A percentile compares a stretch with the other conserved stretches of the same genome.
Conservation (phyloP, 139 green algal species). For the Bryopsis sp. region DNA sequence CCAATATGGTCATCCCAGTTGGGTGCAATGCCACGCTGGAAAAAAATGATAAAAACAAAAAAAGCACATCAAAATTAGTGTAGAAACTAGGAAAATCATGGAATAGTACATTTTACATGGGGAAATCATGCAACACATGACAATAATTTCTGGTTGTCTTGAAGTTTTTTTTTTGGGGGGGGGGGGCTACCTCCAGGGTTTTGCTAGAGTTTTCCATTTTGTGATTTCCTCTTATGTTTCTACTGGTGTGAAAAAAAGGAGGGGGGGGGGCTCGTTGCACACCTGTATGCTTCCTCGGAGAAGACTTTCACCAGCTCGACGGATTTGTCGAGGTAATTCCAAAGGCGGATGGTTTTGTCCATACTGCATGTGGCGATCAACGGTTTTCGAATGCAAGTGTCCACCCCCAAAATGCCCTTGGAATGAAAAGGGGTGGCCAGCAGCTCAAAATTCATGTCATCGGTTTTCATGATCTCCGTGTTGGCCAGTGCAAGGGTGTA, state of each 20-base stretch:
- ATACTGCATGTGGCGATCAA: constrained; percentile 62
- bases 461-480: constrained; percentile 60
- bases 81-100: no score
- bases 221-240: no score
- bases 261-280: not conserved
- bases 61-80: no score
- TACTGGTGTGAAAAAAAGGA: not conserved
- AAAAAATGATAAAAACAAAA: no score
- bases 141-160: no score
- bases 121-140: no score
- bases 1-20: constrained; percentile 52
- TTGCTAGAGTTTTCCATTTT: no score
- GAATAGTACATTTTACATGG: no score
- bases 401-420: constrained; percentile 48
- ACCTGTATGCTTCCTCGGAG: constrained; percentile 55
- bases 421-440: constrained; percentile 13
- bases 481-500: constrained; percentile 59
- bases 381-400: constrained; percentile 70
- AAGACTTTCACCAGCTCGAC: constrained; percentile 50
- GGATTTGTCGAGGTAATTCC: constrained; percentile 74
- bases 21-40: constrained; percentile 79
- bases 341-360: constrained; percentile 70
- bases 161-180: no score
- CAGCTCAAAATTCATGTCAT: constrained; percentile 74
- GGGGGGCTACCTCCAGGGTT: no score